Conservation (phyloP, 2,329 filamentous ascomycete genomes). For the Xylaria polymorpha region DNA sequence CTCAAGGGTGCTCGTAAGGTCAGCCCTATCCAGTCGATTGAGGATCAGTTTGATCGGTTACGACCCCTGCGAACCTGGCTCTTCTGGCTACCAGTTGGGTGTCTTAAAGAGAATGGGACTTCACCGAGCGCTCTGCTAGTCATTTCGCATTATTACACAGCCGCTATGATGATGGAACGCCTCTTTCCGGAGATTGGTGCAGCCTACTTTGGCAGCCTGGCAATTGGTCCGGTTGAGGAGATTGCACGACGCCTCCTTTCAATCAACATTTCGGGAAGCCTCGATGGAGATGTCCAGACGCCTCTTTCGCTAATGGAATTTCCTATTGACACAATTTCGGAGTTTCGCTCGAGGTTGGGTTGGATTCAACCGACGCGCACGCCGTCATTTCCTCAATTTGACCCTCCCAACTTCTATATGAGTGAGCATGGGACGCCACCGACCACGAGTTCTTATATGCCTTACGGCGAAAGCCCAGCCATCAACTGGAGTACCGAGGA, state of each 20-base stretch:
- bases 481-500: slow-evolving; percentile 75
- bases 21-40: slow-evolving; percentile 75
- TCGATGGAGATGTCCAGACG: slow-evolving; percentile 68
- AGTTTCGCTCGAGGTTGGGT: slow-evolving; percentile 76
- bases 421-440: slow-evolving; percentile 56
- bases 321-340: slow-evolving; percentile 74
- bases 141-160: slow-evolving; percentile 91
- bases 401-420: slow-evolving; percentile 65
- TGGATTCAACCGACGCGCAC: slow-evolving; percentile 71
- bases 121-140: slow-evolving; percentile 84
- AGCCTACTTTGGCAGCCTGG: slow-evolving; percentile 85
- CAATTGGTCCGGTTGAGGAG: slow-evolving; percentile 84
- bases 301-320: slow-evolving; percentile 77
- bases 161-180: slow-evolving; percentile 87
- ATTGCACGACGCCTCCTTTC: slow-evolving; percentile 81
- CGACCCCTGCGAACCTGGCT: slow-evolving; percentile 91
- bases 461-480: slow-evolving; percentile 65
- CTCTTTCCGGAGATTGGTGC: slow-evolving; percentile 92
- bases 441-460: slow-evolving; percentile 58
- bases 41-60: slow-evolving; percentile 89
- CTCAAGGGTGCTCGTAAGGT: slow-evolving; percentile 78
- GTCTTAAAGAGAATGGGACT: slow-evolving; percentile 79
- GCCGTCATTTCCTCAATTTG: slow-evolving; percentile 70
- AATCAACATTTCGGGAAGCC: slow-evolving; percentile 70
- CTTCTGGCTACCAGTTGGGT: slow-evolving; percentile 91